Conservation (phyloP, 768 basidiomycete species). For the Lactarius sanguifluus region DNA sequence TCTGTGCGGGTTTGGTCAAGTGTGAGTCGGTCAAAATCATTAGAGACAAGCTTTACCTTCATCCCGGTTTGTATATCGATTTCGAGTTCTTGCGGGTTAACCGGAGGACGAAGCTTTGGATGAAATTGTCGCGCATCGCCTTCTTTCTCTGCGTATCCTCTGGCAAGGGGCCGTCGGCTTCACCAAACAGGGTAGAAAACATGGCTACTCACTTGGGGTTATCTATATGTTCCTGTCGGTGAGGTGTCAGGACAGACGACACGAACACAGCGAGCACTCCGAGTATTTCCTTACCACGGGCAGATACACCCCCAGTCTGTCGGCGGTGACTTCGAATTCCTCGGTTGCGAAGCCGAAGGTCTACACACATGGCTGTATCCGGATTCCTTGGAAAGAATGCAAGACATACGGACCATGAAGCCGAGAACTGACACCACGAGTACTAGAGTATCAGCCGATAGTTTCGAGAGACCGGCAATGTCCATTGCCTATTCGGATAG, state of each 20-base stretch:
- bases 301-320: constrained; percentile 74
- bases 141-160: constrained; percentile 66
- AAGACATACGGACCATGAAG: constrained; percentile 45
- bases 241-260: constrained; percentile 9
- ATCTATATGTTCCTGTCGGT: constrained; percentile 67
- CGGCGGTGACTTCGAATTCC: constrained; percentile 70
- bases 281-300: constrained; percentile 48
- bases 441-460: constrained; percentile 62
- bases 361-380: constrained; percentile 35
- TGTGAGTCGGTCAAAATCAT: background rate
- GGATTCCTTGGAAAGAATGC: background rate
- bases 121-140: constrained; percentile 73
- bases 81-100: constrained; percentile 68
- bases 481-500: constrained; percentile 55
- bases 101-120: constrained; percentile 71
- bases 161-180: constrained; percentile 30
- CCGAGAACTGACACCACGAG: constrained; percentile 58
- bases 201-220: constrained; percentile 57
- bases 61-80: constrained; percentile 76
- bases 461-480: constrained; percentile 65
- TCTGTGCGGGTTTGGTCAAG: constrained; percentile 41
- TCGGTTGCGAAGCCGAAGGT: constrained; percentile 63
- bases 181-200: background rate
- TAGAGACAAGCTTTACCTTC: constrained; percentile 49
- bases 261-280: background rate